Evolutionary conservation across 2,329 filamentous ascomycete species (phyloP), one percentile per base, ranked within the genome.

Genomic region (Colletotrichum caudatum): DNA sequence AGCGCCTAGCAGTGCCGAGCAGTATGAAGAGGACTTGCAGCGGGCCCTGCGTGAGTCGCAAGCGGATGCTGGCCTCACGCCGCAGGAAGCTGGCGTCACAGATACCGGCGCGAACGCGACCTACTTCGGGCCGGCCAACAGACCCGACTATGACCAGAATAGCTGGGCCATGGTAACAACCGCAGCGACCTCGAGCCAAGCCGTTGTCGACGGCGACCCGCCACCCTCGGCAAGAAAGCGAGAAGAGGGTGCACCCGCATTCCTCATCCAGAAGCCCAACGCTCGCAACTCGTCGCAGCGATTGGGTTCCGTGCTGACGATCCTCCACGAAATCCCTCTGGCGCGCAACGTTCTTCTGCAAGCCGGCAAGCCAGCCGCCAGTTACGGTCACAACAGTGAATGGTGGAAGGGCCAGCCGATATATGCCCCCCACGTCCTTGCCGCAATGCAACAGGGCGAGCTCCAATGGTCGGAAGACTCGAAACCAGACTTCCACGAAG

Each of bases 341-440:
- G 84, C 84, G 0, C 84, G 89, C 64, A 90, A 91, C 74, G 80
- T 86, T 3, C 80, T 91, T 16, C 81, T 91, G 3, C 77, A 80
- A 33, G 80, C 79, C 12, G 84, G 84, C 1, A 65, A 77, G 4
- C 78, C 83, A 6, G 80, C 83, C 2, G 75, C 80, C 1, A 84
- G 81, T 44, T 91, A 91, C 73, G 89, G 89, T 1, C 83, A 86
- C 74, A 84, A 88, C 73, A 81, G 80, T 16, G 85, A 88, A 71
- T 92, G 90, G 90, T 92, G 90, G 90, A 86, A 84, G 73, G 89
- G 90, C 4, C 82, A 85, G 58, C 77, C 82, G 11, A 90, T 91
- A 48, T 74, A 84, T 5, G 79, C 79, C 41, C 79, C 81, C 2
- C 80, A 83, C 12, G 76, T 80, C 35, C 76, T 84, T 5, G 77